Evolutionary conservation across 2,329 filamentous ascomycete species (phyloP), one percentile per base, ranked within the genome.

Genomic region (Penicillium sp.): DNA sequence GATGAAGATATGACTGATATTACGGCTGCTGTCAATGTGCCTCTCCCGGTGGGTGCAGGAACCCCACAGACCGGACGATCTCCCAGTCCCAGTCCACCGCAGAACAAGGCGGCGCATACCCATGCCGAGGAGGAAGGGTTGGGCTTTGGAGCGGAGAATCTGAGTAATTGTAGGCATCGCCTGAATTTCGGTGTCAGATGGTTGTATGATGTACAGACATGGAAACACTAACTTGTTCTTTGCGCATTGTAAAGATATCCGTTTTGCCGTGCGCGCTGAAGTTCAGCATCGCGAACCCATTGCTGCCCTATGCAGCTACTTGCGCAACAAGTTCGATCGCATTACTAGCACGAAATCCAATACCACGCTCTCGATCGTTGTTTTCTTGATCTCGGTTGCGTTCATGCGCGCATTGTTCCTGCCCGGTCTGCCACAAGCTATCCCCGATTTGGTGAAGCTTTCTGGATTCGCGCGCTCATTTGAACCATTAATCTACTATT

Each of bases 401-500:
- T 77, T 88, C 22, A 73, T 90, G 64, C 84, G 87, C 59, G 82
- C 85, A 10, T 77, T 96, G 16, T 84, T 90, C 51, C 82, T 89
- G 57, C 90, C 91, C 11, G 88, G 86, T 29, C 74, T 80, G 5
- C 81, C 84, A 37, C 86, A 81, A 13, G 85, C 90, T 1, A 88
- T 90, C 2, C 91, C 91, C 0, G 93, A 97, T 71, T 82, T 98
- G 16, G 89, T 96, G 70, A 96, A 96, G 73, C 89, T 97, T 24
- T 93, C 93, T 4, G 88, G 89, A 51, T 85, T 98, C 63, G 93
- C 93, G 48, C 91, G 91, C 67, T 91, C 91, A 10, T 96, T 97
- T 69, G 93, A 97, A 73, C 93, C 93, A 6, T 83, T 97, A 45
- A 96, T 98, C 60, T 95, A 95, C 78, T 96, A 96, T 71, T 96